Conservation (phyloP, 179 eudicot genomes). For the Beta macrorhiza region DNA sequence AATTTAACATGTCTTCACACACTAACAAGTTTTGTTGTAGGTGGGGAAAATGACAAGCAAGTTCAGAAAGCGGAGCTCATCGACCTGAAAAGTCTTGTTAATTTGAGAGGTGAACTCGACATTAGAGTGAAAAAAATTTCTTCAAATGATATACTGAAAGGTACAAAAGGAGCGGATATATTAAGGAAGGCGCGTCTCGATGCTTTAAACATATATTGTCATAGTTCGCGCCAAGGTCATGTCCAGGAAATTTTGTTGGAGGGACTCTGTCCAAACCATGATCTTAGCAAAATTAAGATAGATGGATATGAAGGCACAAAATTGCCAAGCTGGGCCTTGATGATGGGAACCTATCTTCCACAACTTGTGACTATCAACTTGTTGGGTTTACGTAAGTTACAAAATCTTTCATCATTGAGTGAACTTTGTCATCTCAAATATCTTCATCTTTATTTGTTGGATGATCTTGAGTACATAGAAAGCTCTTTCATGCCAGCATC, state of each 20-base stretch:
- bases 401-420: constrained; percentile 2
- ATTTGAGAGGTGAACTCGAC: background rate
- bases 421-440: constrained; percentile 3
- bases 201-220: too few species aligned
- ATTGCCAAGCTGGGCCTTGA: constrained; percentile 13
- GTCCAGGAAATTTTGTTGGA: constrained; percentile 3
- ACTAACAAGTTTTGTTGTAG: constrained; percentile 6
- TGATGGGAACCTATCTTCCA: background rate
- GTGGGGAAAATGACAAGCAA: background rate
- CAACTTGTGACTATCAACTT: background rate
- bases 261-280: background rate
- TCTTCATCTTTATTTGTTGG: background rate
- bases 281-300: background rate
- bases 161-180: too few species aligned
- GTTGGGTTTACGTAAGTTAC: background rate
- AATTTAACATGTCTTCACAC: constrained; percentile 9
- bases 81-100: constrained; percentile 8
- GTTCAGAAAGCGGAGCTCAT: background rate
- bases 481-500: background rate
- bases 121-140: background rate
- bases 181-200: too few species aligned
- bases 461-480: constrained; percentile 10
- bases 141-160: too few species aligned
- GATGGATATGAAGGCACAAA: background rate
- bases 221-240: too few species aligned